phyloP scores from a whole-genome alignment of 768 basidiomycete genomes.

The Stropharia rugosoannulata region DNA sequence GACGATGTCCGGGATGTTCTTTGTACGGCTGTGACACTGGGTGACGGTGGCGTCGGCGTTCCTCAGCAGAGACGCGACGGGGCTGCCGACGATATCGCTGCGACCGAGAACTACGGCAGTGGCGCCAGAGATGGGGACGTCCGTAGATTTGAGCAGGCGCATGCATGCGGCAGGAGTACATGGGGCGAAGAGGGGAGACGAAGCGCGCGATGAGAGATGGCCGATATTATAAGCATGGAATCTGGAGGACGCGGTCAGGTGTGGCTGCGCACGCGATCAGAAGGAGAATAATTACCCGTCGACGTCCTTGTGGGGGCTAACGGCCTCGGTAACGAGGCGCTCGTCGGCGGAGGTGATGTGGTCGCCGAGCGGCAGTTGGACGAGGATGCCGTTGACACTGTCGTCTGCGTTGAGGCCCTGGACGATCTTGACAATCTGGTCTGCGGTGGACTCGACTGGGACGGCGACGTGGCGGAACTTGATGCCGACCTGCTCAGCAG shows the following conservation, averaged over 20 bases:
- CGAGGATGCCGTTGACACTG: conserved; percentile 82
- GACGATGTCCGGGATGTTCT: conserved; percentile 78
- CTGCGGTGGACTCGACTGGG: conserved; percentile 65
- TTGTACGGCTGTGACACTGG: conserved; percentile 93
- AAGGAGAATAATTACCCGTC: conserved; percentile 64
- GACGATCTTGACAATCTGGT: conserved; percentile 76
- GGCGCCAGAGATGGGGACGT: conserved; percentile 71
- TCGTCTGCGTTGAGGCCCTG: conserved; percentile 83
- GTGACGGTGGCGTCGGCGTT: conserved; percentile 94
- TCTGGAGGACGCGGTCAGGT: conserved; percentile 36
- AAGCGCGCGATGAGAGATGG: conserved; percentile 86
- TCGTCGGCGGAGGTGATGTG: conserved; percentile 83
- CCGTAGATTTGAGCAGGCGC: conserved; percentile 86
- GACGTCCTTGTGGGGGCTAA: conserved; percentile 93
- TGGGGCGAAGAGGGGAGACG: conserved; percentile 86
- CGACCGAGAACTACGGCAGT: conserved; percentile 93
- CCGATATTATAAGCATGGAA: conserved; percentile 99
- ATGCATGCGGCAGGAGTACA: conserved; percentile 96
- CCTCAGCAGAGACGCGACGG: conserved; percentile 88
- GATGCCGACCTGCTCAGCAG: conserved; percentile 92
- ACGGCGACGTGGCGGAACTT: conserved; percentile 77
- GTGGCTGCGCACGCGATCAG: background rate
- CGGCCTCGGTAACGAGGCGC: conserved; percentile 89
- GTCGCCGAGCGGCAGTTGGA: conserved; percentile 90
- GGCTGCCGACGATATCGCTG: conserved; percentile 97